Evolutionary conservation across 225 moss, liverwort and hornwort species (phyloP).

Genomic region (Pseudisothecium myosuroides): DNA sequence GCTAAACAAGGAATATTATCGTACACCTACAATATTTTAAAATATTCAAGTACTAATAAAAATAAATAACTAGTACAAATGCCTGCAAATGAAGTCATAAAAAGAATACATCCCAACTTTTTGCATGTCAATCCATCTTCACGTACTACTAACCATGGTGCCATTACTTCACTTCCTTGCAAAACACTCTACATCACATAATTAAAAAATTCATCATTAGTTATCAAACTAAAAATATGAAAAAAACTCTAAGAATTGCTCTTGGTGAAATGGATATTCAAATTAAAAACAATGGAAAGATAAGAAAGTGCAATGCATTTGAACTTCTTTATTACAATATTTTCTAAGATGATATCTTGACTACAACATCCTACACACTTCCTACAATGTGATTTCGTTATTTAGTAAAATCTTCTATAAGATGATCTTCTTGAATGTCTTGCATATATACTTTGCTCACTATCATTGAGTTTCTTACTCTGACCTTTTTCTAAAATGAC

Average conservation of each 20-base stretch:
- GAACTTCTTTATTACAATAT: not conserved
- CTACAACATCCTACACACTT: not conserved
- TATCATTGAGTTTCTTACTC: not conserved
- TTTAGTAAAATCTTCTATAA: not conserved
- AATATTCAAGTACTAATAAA: too few species aligned
- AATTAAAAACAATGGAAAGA: not conserved
- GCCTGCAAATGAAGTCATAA: too few species aligned
- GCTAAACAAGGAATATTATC: not conserved
- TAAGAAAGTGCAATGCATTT: not conserved
- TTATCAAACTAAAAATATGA: not conserved
- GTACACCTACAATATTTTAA: not conserved
- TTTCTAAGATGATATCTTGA: not conserved
- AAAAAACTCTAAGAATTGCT: rapidly evolving
- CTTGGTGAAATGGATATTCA: not conserved
- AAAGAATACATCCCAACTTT: rapidly evolving
- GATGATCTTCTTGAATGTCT: not conserved
- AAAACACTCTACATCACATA: not conserved
- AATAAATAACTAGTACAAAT: too few species aligned
- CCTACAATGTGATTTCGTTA: not conserved
- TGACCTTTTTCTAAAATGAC: not conserved
- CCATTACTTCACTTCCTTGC: not conserved
- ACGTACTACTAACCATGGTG: too few species aligned
- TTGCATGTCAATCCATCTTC: too few species aligned
- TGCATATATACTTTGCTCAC: too few species aligned
- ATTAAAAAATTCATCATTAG: not conserved